Conservation (phyloP, 2,329 filamentous ascomycete genomes). For the Lachnellula suecica region DNA sequence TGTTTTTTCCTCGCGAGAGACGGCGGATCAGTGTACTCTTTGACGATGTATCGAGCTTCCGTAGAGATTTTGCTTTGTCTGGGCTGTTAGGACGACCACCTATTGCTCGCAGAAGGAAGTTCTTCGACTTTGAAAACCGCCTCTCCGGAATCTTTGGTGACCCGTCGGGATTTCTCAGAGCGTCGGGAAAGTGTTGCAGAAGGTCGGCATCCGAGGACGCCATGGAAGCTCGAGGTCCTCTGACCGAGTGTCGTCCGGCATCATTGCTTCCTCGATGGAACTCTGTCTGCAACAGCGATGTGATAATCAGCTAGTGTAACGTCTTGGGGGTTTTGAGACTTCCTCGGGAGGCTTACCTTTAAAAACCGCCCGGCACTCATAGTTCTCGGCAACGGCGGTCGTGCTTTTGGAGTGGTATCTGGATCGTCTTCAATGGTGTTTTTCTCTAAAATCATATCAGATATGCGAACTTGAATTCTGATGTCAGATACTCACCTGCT, state of each 20-base stretch:
- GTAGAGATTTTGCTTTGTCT: conserved; percentile 12
- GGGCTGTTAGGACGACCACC: conserved; percentile 13
- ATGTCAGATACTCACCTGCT: conserved; percentile 6
- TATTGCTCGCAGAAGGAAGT: conserved; percentile 30
- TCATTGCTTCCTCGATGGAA: conserved; percentile 16
- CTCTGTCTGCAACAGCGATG: conserved; percentile 13
- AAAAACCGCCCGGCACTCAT: conserved; percentile 28
- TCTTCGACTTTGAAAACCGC: conserved; percentile 29
- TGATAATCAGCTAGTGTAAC: not conserved
- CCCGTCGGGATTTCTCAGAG: not conserved
- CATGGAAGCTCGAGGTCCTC: conserved; percentile 12
- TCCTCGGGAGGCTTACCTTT: conserved; percentile 5
- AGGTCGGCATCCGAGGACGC: conserved; percentile 1
- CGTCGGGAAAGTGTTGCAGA: not conserved
- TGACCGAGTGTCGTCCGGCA: conserved; percentile 18
- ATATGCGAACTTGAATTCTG: no score
- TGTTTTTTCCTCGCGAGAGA: conserved; percentile 22
- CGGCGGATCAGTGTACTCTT: conserved; percentile 24
- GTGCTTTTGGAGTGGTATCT: conserved; percentile 29
- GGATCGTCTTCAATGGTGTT: conserved; percentile 15
- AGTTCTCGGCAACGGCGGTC: conserved; percentile 15
- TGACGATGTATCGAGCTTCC: conserved; percentile 12
- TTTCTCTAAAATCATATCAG: conserved; percentile 7
- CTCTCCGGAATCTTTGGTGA: conserved; percentile 23
- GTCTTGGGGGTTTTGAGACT: not conserved